These are phyloP conservation scores for Monosporascus cannonballus DNA, from an alignment of 2,329 filamentous ascomycete genomes.

Conservation along the genomic window DNA sequence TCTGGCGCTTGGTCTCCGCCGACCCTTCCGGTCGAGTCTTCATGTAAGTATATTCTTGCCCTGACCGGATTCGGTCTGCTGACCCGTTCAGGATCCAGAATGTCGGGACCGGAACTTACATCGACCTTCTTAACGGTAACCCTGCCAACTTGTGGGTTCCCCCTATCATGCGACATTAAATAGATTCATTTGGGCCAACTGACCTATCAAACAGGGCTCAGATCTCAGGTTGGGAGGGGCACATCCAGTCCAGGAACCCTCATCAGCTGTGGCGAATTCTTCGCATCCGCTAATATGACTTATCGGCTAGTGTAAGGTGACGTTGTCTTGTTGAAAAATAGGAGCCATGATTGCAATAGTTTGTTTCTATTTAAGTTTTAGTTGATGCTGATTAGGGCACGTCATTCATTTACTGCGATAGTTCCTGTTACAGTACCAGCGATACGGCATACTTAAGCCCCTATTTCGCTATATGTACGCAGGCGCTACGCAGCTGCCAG, in stretches of 20 bases:
- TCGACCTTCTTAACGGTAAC: conserved; percentile 3
- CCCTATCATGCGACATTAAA: no score
- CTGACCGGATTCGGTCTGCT: background rate
- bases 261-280: conserved; percentile 5
- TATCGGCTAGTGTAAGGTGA: no score
- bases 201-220: background rate
- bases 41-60: background rate
- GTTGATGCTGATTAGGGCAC: no score
- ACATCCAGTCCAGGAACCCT: background rate
- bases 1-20: conserved; percentile 6
- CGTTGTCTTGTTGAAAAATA: no score
- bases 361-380: no score
- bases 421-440: no score
- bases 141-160: conserved; percentile 2
- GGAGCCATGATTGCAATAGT: no score
- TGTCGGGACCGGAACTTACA: conserved; percentile 3
- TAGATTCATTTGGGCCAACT: no score
- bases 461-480: no score
- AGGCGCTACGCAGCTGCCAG: no score
- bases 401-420: no score
- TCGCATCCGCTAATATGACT: background rate
- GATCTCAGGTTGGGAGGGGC: conserved; percentile 1
- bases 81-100: conserved; percentile 5
- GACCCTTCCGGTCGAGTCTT: conserved; percentile 1
- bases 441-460: no score